A percentile compares a stretch with the other conserved stretches of the same genome.
Evolutionary conservation across 345 rosid species (phyloP).

Genomic region (Syzygium aromaticum): DNA sequence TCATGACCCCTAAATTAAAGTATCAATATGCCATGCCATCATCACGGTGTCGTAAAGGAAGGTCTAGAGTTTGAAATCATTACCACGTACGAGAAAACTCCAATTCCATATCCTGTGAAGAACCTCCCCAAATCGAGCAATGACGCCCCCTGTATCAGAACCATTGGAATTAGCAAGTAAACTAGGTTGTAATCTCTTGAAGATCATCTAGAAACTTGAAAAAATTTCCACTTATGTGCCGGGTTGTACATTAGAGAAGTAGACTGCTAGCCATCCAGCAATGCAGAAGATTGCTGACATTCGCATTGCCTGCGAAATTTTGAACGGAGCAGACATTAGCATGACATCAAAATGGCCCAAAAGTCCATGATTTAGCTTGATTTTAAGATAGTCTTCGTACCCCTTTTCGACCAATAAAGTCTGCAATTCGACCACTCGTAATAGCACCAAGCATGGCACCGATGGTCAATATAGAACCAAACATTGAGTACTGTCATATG

Average conservation of each 20-base stretch:
- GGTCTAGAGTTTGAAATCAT: background rate
- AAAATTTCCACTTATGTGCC: background rate
- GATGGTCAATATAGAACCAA: constrained; percentile 89
- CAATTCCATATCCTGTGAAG: constrained; percentile 84
- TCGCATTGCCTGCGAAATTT: constrained; percentile 66
- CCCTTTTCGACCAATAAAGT: constrained; percentile 79
- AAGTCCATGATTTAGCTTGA: background rate
- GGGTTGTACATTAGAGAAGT: constrained; percentile 42
- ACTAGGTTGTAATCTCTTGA: background rate
- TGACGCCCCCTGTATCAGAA: constrained; percentile 37
- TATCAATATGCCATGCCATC: background rate
- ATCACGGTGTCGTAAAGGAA: background rate
- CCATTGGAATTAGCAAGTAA: background rate
- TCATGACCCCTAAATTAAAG: background rate
- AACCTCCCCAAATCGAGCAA: constrained; percentile 78
- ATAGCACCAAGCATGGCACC: constrained; percentile 97
- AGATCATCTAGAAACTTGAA: background rate
- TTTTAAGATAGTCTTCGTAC: constrained; percentile 13
- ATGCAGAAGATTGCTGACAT: constrained; percentile 69
- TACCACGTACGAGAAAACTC: constrained; percentile 92
- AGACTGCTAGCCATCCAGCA: constrained; percentile 77
- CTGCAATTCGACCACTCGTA: constrained; percentile 70
- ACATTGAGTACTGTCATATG: constrained; percentile 63
- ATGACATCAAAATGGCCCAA: background rate
- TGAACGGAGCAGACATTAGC: background rate